Base-by-base conservation (phyloP, 2,329 filamentous ascomycete species). In the Arthrobotrys pseudoclavata region DNA sequence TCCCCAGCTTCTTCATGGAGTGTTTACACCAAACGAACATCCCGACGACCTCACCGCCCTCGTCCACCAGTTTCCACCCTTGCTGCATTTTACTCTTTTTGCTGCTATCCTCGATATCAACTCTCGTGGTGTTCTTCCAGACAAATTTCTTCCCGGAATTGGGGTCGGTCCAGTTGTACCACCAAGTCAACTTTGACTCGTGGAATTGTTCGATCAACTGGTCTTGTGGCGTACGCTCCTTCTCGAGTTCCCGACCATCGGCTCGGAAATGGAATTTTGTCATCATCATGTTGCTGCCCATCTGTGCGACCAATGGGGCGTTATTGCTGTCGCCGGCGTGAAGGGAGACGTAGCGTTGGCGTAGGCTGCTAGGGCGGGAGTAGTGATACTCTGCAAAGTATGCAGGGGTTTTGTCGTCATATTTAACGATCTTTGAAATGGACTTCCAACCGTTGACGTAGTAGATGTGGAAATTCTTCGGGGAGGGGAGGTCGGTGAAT, bases 371-470 rank as follows among this genome's bases (percentile, higher is more conserved):
- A 6, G 72, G 72, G 20, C 71, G 71, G n/a, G 24, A 57, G 18
- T 76, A 70, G 50, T 70, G 72, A 48, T 61, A 76, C 9, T 76
- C 72, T 13, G 72, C 57, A 47, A 70, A 70, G 42, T 76, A 76
- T 5, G 64, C 57, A 5, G 72, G 66, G 15, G 22, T 66, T 34
- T 70, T 70, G 29, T 76, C 72, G 22, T 48, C 60, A 48, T 76
- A 42, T 45, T 29, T 52, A 26, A 76, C 42, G 4, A 42, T 22
- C 26, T 70, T 69, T 5, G 66, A 37, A 5, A 60, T 61, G 18
- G 63, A 50, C 15, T 50, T 50, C 29, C 55, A 40, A 1, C 40
- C 34, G 24, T 50, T 62, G 9, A 47, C 60, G 15, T 29, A 48
- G 24, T 76, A 76, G 24, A 76, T 24, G 52, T 76, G 72, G 31